Evolutionary conservation across 768 basidiomycete species (phyloP), one percentile per base, ranked within the genome.

Genomic region (Mycena filopes): DNA sequence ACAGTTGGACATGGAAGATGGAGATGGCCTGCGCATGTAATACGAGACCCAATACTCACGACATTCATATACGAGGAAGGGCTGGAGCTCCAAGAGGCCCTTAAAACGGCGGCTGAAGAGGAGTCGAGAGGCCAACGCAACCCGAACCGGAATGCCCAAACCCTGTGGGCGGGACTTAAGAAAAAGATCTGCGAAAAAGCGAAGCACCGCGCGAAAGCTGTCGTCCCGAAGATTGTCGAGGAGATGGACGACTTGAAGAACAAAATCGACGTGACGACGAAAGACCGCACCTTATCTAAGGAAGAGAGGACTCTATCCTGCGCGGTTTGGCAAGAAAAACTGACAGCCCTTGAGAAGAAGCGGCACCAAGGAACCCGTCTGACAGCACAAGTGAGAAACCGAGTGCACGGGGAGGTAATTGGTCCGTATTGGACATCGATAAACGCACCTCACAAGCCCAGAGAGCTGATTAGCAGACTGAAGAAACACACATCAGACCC

Each of bases 361-460:
- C 13, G 41, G 43, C 55, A 57, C 29, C 21, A 25, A 2, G 6
- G 8, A 12, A 57, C 26, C n/a, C n/a, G 55, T 3, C 31, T 45
- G 13, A 26, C 41, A 23, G 21, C 55, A 4, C 42, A 45, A 33
- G 26, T 57, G 10, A 23, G 15, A 4, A 46, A 57, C 41, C 23
- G 55, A 23, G 15, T 57, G 18, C 25, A 45, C 20, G 55, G 55
- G 7, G 55, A 57, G 31, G 40, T 57, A 2, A 57, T 57, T 20
- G 28, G 55, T 20, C 20, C 15, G 13, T 41, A 41, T 15, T 41
- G 41, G 41, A 41, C 41, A 4, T 7, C 15, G 13, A 41, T 41
- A 41, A 41, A 41, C 13, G 18, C 8, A 41, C 15, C 13, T 5
- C 41, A 41, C 13, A 41, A 41, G 18, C 41, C 41, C 41, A 7